These are phyloP conservation scores for Umbelopsis ramanniana DNA, from an alignment of 192 early-diverging fungal species.

Conservation along the genomic window DNA sequence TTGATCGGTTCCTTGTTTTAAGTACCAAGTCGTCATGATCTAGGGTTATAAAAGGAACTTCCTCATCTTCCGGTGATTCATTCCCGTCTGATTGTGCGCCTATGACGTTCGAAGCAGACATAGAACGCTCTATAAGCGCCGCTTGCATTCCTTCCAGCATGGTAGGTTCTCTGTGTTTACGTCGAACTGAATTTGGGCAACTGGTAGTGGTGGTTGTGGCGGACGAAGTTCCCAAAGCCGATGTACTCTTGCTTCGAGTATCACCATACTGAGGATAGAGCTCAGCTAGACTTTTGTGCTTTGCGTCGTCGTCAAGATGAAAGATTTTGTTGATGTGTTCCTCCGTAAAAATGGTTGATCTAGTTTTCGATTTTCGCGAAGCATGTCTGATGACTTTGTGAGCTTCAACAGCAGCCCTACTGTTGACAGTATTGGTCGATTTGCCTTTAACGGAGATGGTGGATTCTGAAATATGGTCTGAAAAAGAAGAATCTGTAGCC, in stretches of 20 bases:
- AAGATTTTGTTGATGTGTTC: slow-evolving; percentile 15
- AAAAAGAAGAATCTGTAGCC: not conserved
- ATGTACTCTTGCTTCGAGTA: slow-evolving; percentile 9
- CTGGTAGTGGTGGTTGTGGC: not conserved
- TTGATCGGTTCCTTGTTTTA: not conserved
- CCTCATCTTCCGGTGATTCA: not conserved
- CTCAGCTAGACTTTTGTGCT: slow-evolving; percentile 2
- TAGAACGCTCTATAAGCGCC: not conserved
- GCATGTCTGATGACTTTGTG: slow-evolving; percentile 11
- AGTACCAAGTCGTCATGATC: not conserved
- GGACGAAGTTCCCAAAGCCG: not conserved
- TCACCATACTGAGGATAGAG: slow-evolving; percentile 19
- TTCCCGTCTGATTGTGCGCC: slow-evolving; percentile 8
- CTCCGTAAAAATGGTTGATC: slow-evolving; percentile 1
- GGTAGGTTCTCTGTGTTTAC: not conserved
- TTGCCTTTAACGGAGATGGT: not conserved
- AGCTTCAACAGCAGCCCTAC: slow-evolving; percentile 9
- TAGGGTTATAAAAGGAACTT: not conserved
- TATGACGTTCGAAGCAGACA: slow-evolving; percentile 16
- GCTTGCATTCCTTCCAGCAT: slow-evolving; percentile 6
- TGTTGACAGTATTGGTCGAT: not conserved
- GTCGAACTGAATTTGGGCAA: slow-evolving; percentile 1
- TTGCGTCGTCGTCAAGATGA: slow-evolving; percentile 6
- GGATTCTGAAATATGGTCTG: not conserved
- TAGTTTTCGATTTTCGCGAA: slow-evolving; percentile 10